Conservation (phyloP, 768 basidiomycete genomes). For the Lepiota brunneoincarnata region DNA sequence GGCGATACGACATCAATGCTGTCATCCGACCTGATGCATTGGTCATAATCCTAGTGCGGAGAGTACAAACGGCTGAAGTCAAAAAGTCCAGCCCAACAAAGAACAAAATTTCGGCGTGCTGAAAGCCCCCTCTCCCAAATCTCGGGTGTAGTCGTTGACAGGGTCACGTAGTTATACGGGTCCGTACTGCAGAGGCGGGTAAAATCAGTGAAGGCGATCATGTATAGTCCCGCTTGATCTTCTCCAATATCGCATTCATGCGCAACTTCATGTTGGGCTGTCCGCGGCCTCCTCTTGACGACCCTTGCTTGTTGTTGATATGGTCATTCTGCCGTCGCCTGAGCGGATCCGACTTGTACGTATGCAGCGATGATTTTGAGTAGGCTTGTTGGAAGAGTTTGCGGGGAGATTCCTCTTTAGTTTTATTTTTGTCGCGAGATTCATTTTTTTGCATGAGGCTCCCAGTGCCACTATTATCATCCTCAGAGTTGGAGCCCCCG, state of each 20-base stretch:
- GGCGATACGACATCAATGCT: too few relatives aligned
- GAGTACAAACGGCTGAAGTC: too few relatives aligned
- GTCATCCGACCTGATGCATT: too few relatives aligned
- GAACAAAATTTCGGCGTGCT: too few relatives aligned
- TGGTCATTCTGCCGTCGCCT: background rate
- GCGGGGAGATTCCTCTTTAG: constrained; percentile 40
- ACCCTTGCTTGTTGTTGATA: constrained; percentile 6
- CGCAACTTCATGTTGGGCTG: constrained; percentile 76
- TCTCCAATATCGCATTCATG: constrained; percentile 84
- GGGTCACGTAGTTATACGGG: too few relatives aligned
- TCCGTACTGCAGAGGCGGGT: too few relatives aligned
- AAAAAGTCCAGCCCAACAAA: too few relatives aligned
- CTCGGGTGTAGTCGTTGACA: too few relatives aligned
- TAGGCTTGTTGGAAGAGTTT: constrained; percentile 65
- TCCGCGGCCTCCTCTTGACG: constrained; percentile 27
- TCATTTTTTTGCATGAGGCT: too few relatives aligned
- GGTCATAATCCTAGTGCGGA: too few relatives aligned
- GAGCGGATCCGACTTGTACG: constrained; percentile 48
- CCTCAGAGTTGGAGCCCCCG: background rate
- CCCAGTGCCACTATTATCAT: too few relatives aligned
- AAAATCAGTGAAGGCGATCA: background rate
- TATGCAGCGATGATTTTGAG: constrained; percentile 53
- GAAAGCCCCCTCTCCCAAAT: too few relatives aligned
- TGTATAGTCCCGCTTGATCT: constrained; percentile 65
- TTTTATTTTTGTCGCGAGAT: constrained; percentile 7